Percentiles rank a stretch among this genome's conserved stretches.
Conservation (phyloP, 352 stramenopile genomes). For the Thraustotheca clavata region DNA sequence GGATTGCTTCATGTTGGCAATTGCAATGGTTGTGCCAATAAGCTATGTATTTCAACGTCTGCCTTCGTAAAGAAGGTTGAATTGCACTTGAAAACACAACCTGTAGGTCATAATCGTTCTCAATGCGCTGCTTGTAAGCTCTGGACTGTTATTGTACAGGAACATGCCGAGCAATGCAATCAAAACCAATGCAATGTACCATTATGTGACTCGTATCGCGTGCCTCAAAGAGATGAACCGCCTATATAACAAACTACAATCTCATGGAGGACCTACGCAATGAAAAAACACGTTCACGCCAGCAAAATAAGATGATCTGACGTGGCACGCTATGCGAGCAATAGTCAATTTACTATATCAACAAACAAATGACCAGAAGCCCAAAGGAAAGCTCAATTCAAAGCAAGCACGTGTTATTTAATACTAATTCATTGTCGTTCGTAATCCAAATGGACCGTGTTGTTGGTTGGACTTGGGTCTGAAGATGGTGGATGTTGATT, state of each 20-base stretch:
- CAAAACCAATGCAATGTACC: constrained; percentile 29
- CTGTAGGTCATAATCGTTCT: constrained; percentile 25
- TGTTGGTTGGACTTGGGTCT: background rate
- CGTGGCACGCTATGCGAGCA: too few relatives aligned
- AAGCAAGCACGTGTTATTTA: too few relatives aligned
- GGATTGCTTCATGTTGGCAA: constrained; percentile 38
- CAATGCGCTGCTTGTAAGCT: constrained; percentile 53
- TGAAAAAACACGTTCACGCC: too few relatives aligned
- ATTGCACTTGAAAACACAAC: constrained; percentile 29
- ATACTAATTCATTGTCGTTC: background rate
- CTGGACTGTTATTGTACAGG: constrained; percentile 36
- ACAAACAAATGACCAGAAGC: too few relatives aligned
- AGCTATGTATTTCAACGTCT: constrained; percentile 44
- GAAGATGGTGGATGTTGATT: constrained; percentile 15
- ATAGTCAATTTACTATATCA: too few relatives aligned
- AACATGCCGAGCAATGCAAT: constrained; percentile 28
- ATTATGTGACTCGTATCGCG: constrained; percentile 25
- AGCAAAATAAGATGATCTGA: too few relatives aligned
- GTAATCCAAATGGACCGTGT: background rate
- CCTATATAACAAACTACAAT: background rate
- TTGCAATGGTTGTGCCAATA: constrained; percentile 40
- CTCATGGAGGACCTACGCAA: too few relatives aligned
- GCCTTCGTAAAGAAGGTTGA: constrained; percentile 47
- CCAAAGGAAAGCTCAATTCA: too few relatives aligned
- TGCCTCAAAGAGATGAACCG: background rate